Evolutionary conservation across 2,329 filamentous ascomycete species (phyloP).

Genomic region (Coniochaeta pulveracea): DNA sequence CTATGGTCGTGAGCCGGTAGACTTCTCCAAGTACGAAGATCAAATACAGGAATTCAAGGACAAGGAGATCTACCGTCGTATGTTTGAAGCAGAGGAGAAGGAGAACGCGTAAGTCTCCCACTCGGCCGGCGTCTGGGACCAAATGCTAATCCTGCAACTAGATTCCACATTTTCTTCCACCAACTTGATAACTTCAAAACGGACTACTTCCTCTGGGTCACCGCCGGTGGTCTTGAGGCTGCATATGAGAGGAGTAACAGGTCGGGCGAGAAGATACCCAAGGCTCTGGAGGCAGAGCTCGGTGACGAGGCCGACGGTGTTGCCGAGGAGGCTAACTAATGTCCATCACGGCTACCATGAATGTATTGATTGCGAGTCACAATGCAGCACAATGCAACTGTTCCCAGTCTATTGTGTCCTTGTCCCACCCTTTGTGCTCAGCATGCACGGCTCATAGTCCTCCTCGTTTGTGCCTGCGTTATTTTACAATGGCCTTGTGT

Average conservation of each 20-base stretch:
- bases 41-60: conserved; percentile 86
- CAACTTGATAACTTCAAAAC: conserved; percentile 66
- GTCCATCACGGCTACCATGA: no score
- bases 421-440: no score
- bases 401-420: no score
- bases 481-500: no score
- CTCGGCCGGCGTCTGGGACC: conserved; percentile 4
- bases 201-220: conserved; percentile 65
- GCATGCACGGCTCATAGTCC: no score
- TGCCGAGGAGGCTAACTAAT: conserved; percentile 30
- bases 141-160: conserved; percentile 20
- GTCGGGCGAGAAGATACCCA: conserved; percentile 23
- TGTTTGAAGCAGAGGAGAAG: conserved; percentile 81
- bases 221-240: conserved; percentile 54
- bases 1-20: conserved; percentile 56
- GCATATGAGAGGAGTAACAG: conserved; percentile 36
- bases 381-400: no score
- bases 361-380: no score
- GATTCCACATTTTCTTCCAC: conserved; percentile 68
- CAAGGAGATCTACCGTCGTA: conserved; percentile 79
- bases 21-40: conserved; percentile 67
- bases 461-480: no score
- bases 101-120: conserved; percentile 62
- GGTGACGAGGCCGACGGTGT: conserved; percentile 41
- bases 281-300: conserved; percentile 32